Conservation (phyloP, 257 asterid genomes). For the Solanum lycopersicoides region DNA sequence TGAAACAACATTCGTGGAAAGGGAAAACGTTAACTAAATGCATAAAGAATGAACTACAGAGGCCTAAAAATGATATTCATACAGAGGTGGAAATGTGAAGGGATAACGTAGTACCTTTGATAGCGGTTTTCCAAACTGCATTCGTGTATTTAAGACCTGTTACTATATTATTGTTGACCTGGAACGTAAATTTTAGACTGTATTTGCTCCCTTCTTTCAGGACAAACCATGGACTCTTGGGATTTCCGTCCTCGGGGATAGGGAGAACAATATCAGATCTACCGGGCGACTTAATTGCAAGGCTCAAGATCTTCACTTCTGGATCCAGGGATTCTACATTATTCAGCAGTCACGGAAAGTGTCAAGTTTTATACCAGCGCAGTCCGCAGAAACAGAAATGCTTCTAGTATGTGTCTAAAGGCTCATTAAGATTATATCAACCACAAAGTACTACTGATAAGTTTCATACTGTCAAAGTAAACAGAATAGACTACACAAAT, state of each 20-base stretch:
- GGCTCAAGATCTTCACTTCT: constrained; percentile 53
- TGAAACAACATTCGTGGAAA: constrained; percentile 9
- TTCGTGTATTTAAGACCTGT: constrained; percentile 60
- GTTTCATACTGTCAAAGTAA: background rate
- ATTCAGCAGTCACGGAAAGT: background rate
- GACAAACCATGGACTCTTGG: constrained; percentile 56
- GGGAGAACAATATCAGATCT: constrained; percentile 48
- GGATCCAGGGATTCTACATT: constrained; percentile 57
- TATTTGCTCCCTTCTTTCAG: constrained; percentile 65
- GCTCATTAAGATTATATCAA: background rate
- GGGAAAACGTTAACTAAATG: background rate
- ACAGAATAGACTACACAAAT: background rate
- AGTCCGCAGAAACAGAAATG: background rate
- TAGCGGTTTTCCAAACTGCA: constrained; percentile 72
- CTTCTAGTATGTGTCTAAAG: background rate
- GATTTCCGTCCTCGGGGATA: constrained; percentile 51
- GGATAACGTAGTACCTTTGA: constrained; percentile 30
- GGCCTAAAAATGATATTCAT: background rate
- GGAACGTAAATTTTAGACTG: constrained; percentile 52
- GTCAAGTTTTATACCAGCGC: background rate
- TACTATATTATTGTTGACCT: constrained; percentile 55
- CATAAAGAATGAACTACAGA: background rate
- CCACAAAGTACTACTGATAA: background rate
- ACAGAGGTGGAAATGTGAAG: background rate
- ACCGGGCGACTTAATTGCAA: constrained; percentile 52